Evolutionary conservation across 805 yeast genomes (phyloP), one percentile per base, ranked within the genome.

Genomic region (Candida sakaeoensis): DNA sequence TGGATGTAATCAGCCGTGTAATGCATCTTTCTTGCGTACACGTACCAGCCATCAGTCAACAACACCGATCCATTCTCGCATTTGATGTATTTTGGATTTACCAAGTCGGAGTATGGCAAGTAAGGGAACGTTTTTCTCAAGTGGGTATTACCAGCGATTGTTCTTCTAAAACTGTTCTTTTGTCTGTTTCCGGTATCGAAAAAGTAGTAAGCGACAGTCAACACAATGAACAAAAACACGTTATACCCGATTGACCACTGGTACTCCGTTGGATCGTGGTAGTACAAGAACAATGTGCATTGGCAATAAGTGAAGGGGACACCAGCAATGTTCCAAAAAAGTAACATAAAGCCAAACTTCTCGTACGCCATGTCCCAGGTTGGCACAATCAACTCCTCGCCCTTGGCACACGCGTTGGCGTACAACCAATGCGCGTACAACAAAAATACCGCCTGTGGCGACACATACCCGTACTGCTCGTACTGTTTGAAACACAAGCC

Each of bases 321-420:
- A 54, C 99, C 99, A 23, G 97, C 96, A 61, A 93, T 88, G 70
- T 93, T 93, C 99, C 99, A 93, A 74, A 93, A 93, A 53, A 90
- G 80, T 50, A 93, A 77, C 98, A 93, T 90, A 73, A 93, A 93
- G n/a, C 99, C 99, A 55, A 93, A 93, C 68, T 93, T 93, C 64
- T 93, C 99, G 64, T 93, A 93, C 23, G 95, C 96, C 97, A 93
- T 91, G 63, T 93, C 99, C 98, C 99, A 93, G 14, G 96, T 85
- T 52, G 98, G 96, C 47, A 90, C 95, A 60, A 93, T 93, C 53
- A 91, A 72, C 61, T 93, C 98, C 67, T 93, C 99, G 52, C 98
- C 99, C 66, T 93, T 93, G 42, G 95, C 82, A 65, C 98, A 91
- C 2, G 97, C 96, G 57, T 93, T 91, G 45, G 95, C 96, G 58